These are phyloP conservation scores for Pisolithus albus DNA, from an alignment of 768 basidiomycete species.

Conservation along the genomic window DNA sequence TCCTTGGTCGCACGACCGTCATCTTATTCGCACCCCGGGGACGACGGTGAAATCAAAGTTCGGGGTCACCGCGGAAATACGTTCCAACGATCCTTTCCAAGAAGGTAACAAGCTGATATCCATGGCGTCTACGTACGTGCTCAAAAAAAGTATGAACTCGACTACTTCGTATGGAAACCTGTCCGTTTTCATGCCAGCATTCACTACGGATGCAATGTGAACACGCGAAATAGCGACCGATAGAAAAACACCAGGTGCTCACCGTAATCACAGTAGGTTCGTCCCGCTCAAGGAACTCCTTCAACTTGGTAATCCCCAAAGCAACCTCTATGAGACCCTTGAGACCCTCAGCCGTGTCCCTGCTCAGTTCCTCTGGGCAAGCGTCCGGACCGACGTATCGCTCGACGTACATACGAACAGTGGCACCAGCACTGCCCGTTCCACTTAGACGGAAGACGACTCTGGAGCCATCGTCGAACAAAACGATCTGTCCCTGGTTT, in stretches of 20 bases:
- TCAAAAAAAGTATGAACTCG: too few species aligned
- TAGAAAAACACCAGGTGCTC: constrained; percentile 21
- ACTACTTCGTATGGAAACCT: too few species aligned
- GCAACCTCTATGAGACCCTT: constrained; percentile 96
- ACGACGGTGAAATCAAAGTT: too few species aligned
- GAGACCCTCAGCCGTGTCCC: constrained; percentile 82
- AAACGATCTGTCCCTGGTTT: constrained; percentile 94
- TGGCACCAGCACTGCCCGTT: constrained; percentile 94
- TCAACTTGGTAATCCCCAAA: constrained; percentile 74
- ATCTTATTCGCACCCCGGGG: too few species aligned
- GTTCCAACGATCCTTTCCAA: too few species aligned
- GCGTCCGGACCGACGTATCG: constrained; percentile 72
- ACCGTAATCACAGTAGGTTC: constrained; percentile 97
- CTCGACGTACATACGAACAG: constrained; percentile 94
- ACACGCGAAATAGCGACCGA: background rate
- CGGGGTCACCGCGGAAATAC: too few species aligned
- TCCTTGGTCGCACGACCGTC: too few species aligned
- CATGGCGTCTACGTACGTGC: too few species aligned
- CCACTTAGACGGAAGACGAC: constrained; percentile 96
- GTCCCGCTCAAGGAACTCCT: constrained; percentile 78
- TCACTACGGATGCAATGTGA: background rate
- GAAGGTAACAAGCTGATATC: too few species aligned
- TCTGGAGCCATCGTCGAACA: constrained; percentile 85
- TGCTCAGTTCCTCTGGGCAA: constrained; percentile 61
- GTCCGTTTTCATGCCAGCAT: background rate